Base-by-base conservation (phyloP, 2,329 filamentous ascomycete genomes). In the Cytospora paraplurivora region DNA sequence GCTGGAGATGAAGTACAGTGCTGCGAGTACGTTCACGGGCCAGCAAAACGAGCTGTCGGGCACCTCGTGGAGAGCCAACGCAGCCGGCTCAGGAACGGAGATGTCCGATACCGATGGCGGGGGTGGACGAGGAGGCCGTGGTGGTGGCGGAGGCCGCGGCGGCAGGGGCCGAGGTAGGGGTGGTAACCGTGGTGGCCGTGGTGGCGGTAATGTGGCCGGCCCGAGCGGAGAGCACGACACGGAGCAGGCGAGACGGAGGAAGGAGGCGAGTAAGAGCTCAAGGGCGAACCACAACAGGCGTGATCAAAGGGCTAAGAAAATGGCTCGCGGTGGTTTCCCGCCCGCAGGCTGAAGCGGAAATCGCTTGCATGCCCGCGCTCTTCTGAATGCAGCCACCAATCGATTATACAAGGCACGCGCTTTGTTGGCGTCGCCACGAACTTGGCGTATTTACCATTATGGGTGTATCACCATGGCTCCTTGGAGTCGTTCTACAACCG, bases 271-370 rank as follows among this genome's bases (percentile, higher is more conserved):
- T 69, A 97, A 97, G 75, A 83, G 88, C 3, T 91, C 89, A 27
- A 82, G 89, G 66, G 93, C 92, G 37, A 97, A 97, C 72, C 93
- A 97, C 73, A 95, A 92, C 74, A 85, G 93, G 33, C 84, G 92
- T 56, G 90, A 96, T 72, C 83, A 83, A 65, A 78, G 85, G 41
- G 85, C 86, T 13, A 86, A 76, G 71, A 90, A 90, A 76, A 87
- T 89, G 85, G 84, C 83, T 15, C 80, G 85, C 33, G 82, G 80
- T 8, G 80, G 80, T 5, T 76, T 79, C 65, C 68, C 73, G 27
- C 27, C 27, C 27, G 27, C 27, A 10, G 72, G 69, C 38, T 66
- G 37, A 58, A 35, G 19, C 13, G 32, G 44, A 19, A 5, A 44
- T 6, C 19, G 5, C 41, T 44, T n/a, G 41, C 15, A 44, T 44